Evolutionary conservation across 306 rosid species (phyloP).

Genomic region (Fagus crenata): DNA sequence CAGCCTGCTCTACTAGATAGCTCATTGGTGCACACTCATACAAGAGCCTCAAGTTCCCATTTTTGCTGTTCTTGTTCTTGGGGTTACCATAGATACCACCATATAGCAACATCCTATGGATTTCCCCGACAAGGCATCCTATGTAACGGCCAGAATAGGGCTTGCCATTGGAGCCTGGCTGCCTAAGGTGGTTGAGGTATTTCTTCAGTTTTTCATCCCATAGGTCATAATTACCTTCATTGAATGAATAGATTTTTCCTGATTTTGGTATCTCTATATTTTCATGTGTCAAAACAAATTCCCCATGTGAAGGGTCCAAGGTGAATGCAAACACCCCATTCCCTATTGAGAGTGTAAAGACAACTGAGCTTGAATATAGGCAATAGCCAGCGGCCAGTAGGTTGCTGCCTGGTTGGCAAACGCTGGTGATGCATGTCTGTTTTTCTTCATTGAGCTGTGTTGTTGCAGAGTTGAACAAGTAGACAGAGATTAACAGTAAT

Average conservation of each 20-base stretch:
- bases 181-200: conserved; percentile 39
- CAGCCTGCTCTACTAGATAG: conserved; percentile 45
- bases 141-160: conserved; percentile 44
- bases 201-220: conserved; percentile 45
- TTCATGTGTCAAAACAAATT: conserved; percentile 41
- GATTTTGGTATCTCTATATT: conserved; percentile 38
- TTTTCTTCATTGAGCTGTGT: conserved; percentile 37
- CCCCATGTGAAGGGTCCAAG: conserved; percentile 45
- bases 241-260: conserved; percentile 44
- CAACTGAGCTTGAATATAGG: conserved; percentile 47
- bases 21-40: conserved; percentile 55
- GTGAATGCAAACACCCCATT: conserved; percentile 40
- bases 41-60: conserved; percentile 43
- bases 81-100: conserved; percentile 52
- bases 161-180: conserved; percentile 36
- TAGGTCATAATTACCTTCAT: conserved; percentile 43
- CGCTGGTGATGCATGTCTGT: conserved; percentile 37
- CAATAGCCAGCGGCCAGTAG: conserved; percentile 48
- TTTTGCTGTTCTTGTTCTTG: conserved; percentile 31
- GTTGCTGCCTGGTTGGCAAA: conserved; percentile 50
- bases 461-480: not conserved
- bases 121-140: conserved; percentile 45
- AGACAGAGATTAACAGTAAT: not conserved
- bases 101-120: conserved; percentile 39
- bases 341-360: conserved; percentile 44